phyloP scores from a whole-genome alignment of 495 filamentous ascomycete species.

The Amniculicola lignicola region DNA sequence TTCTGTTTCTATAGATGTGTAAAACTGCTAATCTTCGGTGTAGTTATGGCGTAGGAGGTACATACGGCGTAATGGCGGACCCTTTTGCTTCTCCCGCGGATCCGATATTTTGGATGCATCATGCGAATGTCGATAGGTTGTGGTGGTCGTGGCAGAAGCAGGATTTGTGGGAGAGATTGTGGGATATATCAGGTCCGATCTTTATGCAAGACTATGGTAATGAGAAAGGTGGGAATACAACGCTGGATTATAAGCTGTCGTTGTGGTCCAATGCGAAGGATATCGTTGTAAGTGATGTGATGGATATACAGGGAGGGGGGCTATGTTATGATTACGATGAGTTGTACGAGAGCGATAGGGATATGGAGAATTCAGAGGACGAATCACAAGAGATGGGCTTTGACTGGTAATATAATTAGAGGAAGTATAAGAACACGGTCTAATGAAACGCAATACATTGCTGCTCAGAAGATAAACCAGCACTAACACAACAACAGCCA shows the following conservation, averaged over 20 bases:
- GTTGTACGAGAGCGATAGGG: too few relatives aligned
- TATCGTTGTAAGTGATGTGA: slow-evolving; percentile 41
- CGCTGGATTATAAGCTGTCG: slow-evolving; percentile 40
- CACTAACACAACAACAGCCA: too few relatives aligned
- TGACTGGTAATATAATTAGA: too few relatives aligned
- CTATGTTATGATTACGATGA: slow-evolving; percentile 37
- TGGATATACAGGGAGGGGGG: slow-evolving; percentile 36
- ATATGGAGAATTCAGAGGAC: too few relatives aligned
- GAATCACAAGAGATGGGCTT: too few relatives aligned
- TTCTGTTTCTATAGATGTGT: slow-evolving; percentile 37
- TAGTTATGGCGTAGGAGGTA: not conserved
- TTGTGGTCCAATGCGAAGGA: slow-evolving; percentile 33
- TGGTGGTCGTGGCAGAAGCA: slow-evolving; percentile 21
- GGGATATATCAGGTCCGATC: slow-evolving; percentile 34
- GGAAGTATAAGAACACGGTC: too few relatives aligned
- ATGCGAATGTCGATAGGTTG: slow-evolving; percentile 16
- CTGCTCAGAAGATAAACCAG: too few relatives aligned
- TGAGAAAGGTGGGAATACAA: slow-evolving; percentile 30
- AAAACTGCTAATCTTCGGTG: slow-evolving; percentile 16
- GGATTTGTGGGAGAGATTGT: slow-evolving; percentile 10
- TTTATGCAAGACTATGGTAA: not conserved
- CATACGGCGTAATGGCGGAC: slow-evolving; percentile 18
- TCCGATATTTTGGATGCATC: slow-evolving; percentile 25
- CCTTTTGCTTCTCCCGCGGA: slow-evolving; percentile 21
- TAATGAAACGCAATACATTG: too few relatives aligned